Evolutionary conservation across 1,284 basidiomycete species (phyloP).

Genomic region (Gymnopus androsaceus): DNA sequence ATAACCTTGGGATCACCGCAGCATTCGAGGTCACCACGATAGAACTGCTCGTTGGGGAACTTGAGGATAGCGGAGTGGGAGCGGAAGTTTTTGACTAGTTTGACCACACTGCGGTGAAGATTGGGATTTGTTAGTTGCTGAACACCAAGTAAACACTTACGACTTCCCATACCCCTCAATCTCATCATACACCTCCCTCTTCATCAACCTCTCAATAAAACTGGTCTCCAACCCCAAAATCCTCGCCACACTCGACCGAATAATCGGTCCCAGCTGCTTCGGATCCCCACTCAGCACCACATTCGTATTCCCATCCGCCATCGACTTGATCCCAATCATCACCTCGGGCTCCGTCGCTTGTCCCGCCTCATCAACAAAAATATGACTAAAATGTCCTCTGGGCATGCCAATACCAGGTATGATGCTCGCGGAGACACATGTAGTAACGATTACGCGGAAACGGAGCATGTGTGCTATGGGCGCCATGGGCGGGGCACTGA

Average conservation of each 20-base stretch:
- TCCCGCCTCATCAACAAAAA: slow-evolving; percentile 70
- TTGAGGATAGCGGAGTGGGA: slow-evolving; percentile 57
- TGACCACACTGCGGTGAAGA: slow-evolving; percentile 39
- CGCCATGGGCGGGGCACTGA: slow-evolving; percentile 36
- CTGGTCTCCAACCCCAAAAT: slow-evolving; percentile 53
- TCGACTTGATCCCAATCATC: slow-evolving; percentile 56
- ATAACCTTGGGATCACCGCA: slow-evolving; percentile 40
- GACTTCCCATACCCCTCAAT: slow-evolving; percentile 38
- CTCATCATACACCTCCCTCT: slow-evolving; percentile 45
- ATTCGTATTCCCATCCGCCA: slow-evolving; percentile 54
- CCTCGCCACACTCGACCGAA: slow-evolving; percentile 52
- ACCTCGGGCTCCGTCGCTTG: slow-evolving; percentile 65
- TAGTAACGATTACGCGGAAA: slow-evolving; percentile 61
- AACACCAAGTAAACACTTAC: slow-evolving; percentile 32
- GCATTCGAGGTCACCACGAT: slow-evolving; percentile 48
- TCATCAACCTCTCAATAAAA: slow-evolving; percentile 62
- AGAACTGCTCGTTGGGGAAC: slow-evolving; percentile 61
- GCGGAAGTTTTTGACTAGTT: slow-evolving; percentile 58
- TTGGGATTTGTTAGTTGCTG: neutral
- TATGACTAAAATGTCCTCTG: slow-evolving; percentile 59
- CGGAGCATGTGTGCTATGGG: slow-evolving; percentile 39
- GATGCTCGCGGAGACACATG: slow-evolving; percentile 61
- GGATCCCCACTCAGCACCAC: slow-evolving; percentile 62
- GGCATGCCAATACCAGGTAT: slow-evolving; percentile 55
- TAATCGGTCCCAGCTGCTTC: slow-evolving; percentile 64